Percentiles rank a stretch among this genome's conserved stretches.
These are phyloP conservation scores for Zizania palustris DNA, from an alignment of 202 grass and related monocot genomes.

Conservation along the genomic window DNA sequence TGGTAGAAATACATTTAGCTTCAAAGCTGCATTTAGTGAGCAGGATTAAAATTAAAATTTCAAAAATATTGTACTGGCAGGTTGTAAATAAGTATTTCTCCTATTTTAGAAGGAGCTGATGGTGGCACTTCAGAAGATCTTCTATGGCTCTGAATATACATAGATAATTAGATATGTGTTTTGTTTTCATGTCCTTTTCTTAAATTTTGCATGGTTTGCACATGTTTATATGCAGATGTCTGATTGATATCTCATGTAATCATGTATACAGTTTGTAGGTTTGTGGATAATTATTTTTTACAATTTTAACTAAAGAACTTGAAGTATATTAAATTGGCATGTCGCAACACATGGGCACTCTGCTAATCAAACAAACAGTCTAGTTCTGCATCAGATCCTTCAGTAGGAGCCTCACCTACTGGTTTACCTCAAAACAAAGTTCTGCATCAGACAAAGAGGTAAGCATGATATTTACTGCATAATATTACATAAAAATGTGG, in stretches of 20 bases:
- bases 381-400: too few species aligned
- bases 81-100: neutral
- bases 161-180: neutral
- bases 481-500: neutral
- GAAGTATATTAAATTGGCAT: neutral
- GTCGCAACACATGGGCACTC: neutral
- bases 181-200: neutral
- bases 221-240: neutral
- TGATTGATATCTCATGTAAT: neutral
- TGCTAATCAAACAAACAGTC: neutral
- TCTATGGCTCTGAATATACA: neutral
- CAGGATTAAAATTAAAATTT: conserved; percentile 1
- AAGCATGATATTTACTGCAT: conserved; percentile 17
- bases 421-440: too few species aligned
- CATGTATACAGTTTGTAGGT: neutral
- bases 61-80: conserved; percentile 9
- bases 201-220: neutral
- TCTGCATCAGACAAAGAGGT: too few species aligned
- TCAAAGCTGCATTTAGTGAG: neutral
- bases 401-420: too few species aligned
- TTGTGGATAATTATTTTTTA: neutral
- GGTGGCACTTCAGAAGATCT: neutral
- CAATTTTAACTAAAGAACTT: neutral
- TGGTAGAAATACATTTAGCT: conserved; percentile 13
- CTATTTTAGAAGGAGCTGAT: neutral